Conservation (phyloP, 805 yeast genomes). For the Nadsonia fulvescens region DNA sequence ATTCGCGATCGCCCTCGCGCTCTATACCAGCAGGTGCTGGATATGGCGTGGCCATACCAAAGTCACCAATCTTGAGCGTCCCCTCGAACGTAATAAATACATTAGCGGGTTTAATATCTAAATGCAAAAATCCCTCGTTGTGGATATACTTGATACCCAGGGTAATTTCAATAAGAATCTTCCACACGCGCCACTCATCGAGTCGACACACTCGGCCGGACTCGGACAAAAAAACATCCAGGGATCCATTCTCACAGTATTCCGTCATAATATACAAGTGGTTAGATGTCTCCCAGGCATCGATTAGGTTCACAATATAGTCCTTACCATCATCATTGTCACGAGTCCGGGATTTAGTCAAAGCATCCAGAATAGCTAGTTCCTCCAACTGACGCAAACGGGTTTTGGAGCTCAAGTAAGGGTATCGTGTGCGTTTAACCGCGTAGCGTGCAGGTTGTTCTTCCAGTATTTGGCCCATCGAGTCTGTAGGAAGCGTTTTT, state of each 20-base stretch:
- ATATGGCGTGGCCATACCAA: slow-evolving; percentile 76
- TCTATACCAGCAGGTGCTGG: slow-evolving; percentile 52
- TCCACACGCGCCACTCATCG: slow-evolving; percentile 98
- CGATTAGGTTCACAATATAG: slow-evolving; percentile 58
- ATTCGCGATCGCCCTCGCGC: slow-evolving; percentile 92
- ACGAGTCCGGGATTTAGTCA: slow-evolving; percentile 11
- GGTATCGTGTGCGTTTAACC: slow-evolving; percentile 68
- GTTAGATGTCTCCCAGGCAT: slow-evolving; percentile 64
- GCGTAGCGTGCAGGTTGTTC: slow-evolving; percentile 38
- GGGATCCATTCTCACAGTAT: slow-evolving; percentile 83
- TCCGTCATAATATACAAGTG: slow-evolving; percentile 85
- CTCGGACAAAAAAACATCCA: slow-evolving; percentile 63
- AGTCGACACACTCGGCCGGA: slow-evolving; percentile 58
- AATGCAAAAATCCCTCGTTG: slow-evolving; percentile 54
- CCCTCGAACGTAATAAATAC: slow-evolving; percentile 92
- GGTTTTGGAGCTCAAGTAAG: slow-evolving; percentile 39
- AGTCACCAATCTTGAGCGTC: slow-evolving; percentile 82
- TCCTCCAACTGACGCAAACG: slow-evolving; percentile 51
- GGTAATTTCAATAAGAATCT: slow-evolving; percentile 69
- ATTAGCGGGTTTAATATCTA: slow-evolving; percentile 92
- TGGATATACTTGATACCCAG: slow-evolving; percentile 73
- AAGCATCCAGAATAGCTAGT: slow-evolving; percentile 37
- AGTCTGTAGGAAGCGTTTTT: slow-evolving; percentile 26
- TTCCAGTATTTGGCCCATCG: slow-evolving; percentile 4
- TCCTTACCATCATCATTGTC: slow-evolving; percentile 47